Conservation (phyloP, 1,139 yeast genomes). For the Scheffersomyces insectosa region DNA sequence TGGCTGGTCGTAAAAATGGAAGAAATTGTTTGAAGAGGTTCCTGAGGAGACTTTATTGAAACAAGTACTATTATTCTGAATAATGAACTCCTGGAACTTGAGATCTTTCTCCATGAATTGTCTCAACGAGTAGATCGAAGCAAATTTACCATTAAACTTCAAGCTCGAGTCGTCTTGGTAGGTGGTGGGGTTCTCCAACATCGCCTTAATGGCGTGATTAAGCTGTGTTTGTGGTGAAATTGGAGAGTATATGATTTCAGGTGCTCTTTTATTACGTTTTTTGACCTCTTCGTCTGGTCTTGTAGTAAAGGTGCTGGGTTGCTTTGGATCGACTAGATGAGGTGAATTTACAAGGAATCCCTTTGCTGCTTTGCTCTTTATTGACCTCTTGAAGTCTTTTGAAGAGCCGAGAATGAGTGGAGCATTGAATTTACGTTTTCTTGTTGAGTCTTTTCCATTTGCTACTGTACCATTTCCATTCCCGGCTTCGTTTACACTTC, state of each 20-base stretch:
- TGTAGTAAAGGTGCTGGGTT: slow-evolving; percentile 21
- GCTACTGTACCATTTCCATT: not conserved
- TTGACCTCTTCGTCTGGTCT: slow-evolving; percentile 10
- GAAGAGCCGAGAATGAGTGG: slow-evolving; percentile 51
- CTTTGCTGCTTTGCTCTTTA: slow-evolving; percentile 44
- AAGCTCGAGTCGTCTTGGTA: slow-evolving; percentile 31
- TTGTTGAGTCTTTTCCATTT: slow-evolving; percentile 6
- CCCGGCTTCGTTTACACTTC: not conserved
- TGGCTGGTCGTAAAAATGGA: slow-evolving; percentile 9
- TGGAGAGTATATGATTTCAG: slow-evolving; percentile 20
- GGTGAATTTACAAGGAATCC: slow-evolving; percentile 50
- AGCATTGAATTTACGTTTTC: slow-evolving; percentile 3
- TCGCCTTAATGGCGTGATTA: slow-evolving; percentile 22
- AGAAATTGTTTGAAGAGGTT: slow-evolving; percentile 3
- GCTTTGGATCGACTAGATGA: slow-evolving; percentile 37
- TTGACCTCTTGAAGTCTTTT: slow-evolving; percentile 43
- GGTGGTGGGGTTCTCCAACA: slow-evolving; percentile 16
- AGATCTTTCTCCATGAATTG: slow-evolving; percentile 56
- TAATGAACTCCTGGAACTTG: slow-evolving; percentile 38
- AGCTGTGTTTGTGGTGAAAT: slow-evolving; percentile 30
- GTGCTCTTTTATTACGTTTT: slow-evolving; percentile 16
- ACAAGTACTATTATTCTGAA: slow-evolving; percentile 18
- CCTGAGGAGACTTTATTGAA: slow-evolving; percentile 15
- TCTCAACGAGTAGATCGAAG: slow-evolving; percentile 48
- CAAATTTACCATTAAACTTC: slow-evolving; percentile 29